Base-by-base conservation (phyloP, 106 monocot genomes). In the Hemerocallis citrina region DNA sequence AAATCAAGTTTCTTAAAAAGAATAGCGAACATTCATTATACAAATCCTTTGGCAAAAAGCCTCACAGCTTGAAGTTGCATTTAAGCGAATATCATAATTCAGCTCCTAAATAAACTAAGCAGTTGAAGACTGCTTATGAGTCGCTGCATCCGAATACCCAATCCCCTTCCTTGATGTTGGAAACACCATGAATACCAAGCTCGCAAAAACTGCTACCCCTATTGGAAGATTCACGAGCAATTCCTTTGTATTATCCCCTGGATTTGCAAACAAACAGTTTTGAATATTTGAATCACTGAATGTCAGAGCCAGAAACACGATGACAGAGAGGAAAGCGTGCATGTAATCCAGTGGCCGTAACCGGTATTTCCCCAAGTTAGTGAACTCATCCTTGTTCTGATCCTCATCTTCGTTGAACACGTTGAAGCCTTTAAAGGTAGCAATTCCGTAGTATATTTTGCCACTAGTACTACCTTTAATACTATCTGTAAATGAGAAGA, bases 401-500 rank as follows among this genome's bases (percentile, higher is more conserved):
- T 58, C n/a, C 19, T 72, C 65, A 6, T 41, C 44, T 55, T 71
- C 81, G 73, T 54, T 54, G 54, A 85, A 79, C 9, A 66, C 7
- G 69, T 52, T 64, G 16, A 90, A 14, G 9, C 91, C 86, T 6
- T 61, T 72, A 40, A 9, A 14, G 1, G 91, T 86, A n/a, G 62
- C 82, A 8, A 92, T 41, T 5, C 91, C 91, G 27, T 80, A 83
- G 72, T 77, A 77, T 8, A 75, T 52, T 65, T 61, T 81, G n/a
- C 81, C 73, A 14, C 79, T 81, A 33, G 11, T 36, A 0, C 1
- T 8, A 1, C 69, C 80, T 10, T n/a, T 52, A 67, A 75, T 75
- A 64, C 85, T 89, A 42, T 89, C 89, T 17, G 89, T 89, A 69
- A 89, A 81, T 57, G 69, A 69, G 44, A 67, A 71, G 84, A 75